Evolutionary conservation across 108 stramenopile genomes (phyloP), one percentile per base, ranked within the genome.

Genomic region (Pseudonitzschia pungens): DNA sequence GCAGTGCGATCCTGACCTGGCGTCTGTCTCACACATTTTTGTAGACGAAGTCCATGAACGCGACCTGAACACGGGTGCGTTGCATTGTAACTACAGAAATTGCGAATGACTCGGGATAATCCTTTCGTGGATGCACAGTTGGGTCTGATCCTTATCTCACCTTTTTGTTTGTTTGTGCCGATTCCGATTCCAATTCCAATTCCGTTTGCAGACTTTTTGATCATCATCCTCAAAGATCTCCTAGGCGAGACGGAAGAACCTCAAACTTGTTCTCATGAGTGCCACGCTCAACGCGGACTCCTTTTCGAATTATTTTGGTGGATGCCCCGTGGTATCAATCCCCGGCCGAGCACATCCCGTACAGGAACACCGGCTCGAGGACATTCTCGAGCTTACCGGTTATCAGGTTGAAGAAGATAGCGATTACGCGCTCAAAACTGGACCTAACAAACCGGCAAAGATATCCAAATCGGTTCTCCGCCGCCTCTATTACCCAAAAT

Each of bases 201-300:
- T 43, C 11, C 11, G 42, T 9, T 48, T 48, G 2, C 94, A 11
- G 96, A 96, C 79, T 96, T 97, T 72, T 81, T 97, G 4, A 80
- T 96, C 24, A 93, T 92, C 68, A 90, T 96, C 40, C 71, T 97
- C 56, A 89, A 79, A 76, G 91, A 90, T 44, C 68, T 94, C 59
- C 71, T 97, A n/a, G 40, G 80, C 78, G 11, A 56, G 86, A 15
- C 84, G 93, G 51, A 88, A 85, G 58, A 64, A 78, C 2, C 77
- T 97, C 55, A 90, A 92, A 72, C 78, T 98, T 22, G 77, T 98
- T 52, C 81, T 98, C 10, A 98, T 98, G 97, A 87, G 85, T 43
- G 96, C 96, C 15, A 97, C 96, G 28, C 72, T 96, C 29, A 95
- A 96, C 67, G 91, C 96, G 32, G 89, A 89, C 14, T 77, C 77